phyloP scores from a whole-genome alignment of 306 rosid genomes.

The Hippophae tibetana region DNA sequence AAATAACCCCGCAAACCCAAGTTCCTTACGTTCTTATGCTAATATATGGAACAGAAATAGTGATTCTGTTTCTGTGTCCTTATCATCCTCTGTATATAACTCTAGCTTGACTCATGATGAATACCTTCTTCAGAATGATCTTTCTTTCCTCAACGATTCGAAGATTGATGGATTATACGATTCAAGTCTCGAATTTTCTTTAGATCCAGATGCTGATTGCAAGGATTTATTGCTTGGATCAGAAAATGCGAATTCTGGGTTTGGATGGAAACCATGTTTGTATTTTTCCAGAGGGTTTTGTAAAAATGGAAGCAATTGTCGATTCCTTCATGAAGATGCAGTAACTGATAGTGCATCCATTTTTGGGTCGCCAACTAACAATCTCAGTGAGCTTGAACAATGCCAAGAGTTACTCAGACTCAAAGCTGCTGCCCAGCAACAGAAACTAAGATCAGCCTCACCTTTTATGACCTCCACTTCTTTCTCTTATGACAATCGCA shows the following conservation, averaged over 20 bases:
- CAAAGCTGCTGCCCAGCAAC: constrained; percentile 54
- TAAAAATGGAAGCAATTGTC: constrained; percentile 69
- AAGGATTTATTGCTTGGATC: constrained; percentile 35
- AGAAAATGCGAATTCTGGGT: constrained; percentile 46
- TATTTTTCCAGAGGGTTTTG: constrained; percentile 80
- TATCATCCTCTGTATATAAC: neutral
- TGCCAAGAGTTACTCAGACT: constrained; percentile 69
- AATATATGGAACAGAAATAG: constrained; percentile 35
- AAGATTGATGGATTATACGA: constrained; percentile 28
- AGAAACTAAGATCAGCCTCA: constrained; percentile 42
- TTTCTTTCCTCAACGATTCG: constrained; percentile 47
- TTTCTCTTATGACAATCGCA: constrained; percentile 48
- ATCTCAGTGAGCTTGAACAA: constrained; percentile 45
- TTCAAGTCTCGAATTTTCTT: neutral
- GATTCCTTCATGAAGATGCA: constrained; percentile 60
- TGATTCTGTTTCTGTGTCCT: constrained; percentile 20
- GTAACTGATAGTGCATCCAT: constrained; percentile 21
- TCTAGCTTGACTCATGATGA: constrained; percentile 21
- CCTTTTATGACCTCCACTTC: constrained; percentile 47
- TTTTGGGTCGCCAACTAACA: constrained; percentile 49
- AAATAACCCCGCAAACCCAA: constrained; percentile 42
- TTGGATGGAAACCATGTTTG: constrained; percentile 62
- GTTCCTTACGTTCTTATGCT: constrained; percentile 27
- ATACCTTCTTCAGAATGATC: constrained; percentile 33
- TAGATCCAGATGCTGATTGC: constrained; percentile 27